These are phyloP conservation scores for Chaetothyriales sp. DNA, from an alignment of 2,329 filamentous ascomycete species.

Conservation along the genomic window DNA sequence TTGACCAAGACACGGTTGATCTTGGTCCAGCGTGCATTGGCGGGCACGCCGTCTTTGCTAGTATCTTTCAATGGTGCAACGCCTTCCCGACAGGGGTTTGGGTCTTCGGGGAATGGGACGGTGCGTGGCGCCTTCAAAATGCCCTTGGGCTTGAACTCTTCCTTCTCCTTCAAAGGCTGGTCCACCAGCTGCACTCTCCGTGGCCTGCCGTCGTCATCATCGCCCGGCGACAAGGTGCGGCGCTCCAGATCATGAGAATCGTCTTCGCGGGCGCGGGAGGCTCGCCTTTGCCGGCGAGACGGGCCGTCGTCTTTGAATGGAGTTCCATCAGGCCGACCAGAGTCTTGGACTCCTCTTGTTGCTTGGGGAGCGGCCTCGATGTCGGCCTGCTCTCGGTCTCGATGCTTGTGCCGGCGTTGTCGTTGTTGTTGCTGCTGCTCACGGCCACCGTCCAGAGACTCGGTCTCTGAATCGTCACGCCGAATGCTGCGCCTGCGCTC, in stretches of 20 bases:
- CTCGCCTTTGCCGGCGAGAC: constrained; percentile 8
- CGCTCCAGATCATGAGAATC: constrained; percentile 4
- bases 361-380: constrained; percentile 6
- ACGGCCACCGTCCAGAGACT: constrained; percentile 12
- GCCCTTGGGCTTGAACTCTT: constrained; percentile 56
- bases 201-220: constrained; percentile 15
- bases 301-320: constrained; percentile 5
- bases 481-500: constrained; percentile 5
- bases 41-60: constrained; percentile 59
- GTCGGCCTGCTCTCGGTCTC: not conserved
- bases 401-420: constrained; percentile 2
- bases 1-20: constrained; percentile 81
- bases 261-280: constrained; percentile 7
- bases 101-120: constrained; percentile 69
- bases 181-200: constrained; percentile 43
- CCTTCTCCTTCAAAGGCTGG: constrained; percentile 52
- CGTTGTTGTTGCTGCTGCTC: constrained; percentile 3
- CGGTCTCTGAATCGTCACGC: constrained; percentile 14
- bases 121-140: constrained; percentile 73
- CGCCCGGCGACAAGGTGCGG: constrained; percentile 13
- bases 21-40: constrained; percentile 82
- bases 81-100: constrained; percentile 69
- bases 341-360: constrained; percentile 1
- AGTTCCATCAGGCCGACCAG: not conserved
- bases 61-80: constrained; percentile 89